A percentile compares a stretch with the other conserved stretches of the same genome.
These are phyloP conservation scores for Fusarium nanum DNA, from an alignment of 2,329 filamentous ascomycete species.

Conservation along the genomic window DNA sequence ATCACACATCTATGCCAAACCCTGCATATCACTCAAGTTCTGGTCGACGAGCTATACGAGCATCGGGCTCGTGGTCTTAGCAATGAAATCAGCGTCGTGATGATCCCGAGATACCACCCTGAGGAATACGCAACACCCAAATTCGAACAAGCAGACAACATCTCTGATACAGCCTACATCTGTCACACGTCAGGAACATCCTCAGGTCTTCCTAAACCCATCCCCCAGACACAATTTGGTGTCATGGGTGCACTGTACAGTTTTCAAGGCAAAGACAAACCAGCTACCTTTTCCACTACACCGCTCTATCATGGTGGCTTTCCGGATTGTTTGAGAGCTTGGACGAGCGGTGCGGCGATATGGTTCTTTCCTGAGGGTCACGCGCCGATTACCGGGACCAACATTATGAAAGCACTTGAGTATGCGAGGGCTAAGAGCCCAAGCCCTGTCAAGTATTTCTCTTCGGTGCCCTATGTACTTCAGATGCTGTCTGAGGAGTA, in stretches of 20 bases:
- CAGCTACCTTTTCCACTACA: constrained; percentile 72
- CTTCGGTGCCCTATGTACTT: constrained; percentile 69
- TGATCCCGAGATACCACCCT: constrained; percentile 20
- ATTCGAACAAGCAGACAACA: neutral
- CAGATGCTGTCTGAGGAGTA: constrained; percentile 62
- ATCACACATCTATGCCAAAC: constrained; percentile 64
- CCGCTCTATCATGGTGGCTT: constrained; percentile 74
- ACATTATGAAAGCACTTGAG: constrained; percentile 61
- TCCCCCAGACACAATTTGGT: constrained; percentile 66
- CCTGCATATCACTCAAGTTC: constrained; percentile 56
- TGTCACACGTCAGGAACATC: constrained; percentile 75
- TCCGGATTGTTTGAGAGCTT: constrained; percentile 70
- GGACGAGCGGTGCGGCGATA: constrained; percentile 68
- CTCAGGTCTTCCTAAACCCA: constrained; percentile 71
- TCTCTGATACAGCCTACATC: constrained; percentile 63
- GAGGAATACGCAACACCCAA: neutral
- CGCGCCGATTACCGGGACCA: constrained; percentile 66
- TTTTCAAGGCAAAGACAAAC: constrained; percentile 51
- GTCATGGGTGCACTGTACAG: constrained; percentile 66
- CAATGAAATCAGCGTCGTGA: constrained; percentile 13
- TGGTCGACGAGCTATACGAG: constrained; percentile 55
- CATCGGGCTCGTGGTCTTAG: neutral
- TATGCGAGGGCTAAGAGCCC: constrained; percentile 47
- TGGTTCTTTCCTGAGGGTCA: constrained; percentile 71
- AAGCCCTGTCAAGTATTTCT: constrained; percentile 65